Evolutionary conservation across 768 basidiomycete genomes (phyloP).

Genomic region (Cubamyces sp.): DNA sequence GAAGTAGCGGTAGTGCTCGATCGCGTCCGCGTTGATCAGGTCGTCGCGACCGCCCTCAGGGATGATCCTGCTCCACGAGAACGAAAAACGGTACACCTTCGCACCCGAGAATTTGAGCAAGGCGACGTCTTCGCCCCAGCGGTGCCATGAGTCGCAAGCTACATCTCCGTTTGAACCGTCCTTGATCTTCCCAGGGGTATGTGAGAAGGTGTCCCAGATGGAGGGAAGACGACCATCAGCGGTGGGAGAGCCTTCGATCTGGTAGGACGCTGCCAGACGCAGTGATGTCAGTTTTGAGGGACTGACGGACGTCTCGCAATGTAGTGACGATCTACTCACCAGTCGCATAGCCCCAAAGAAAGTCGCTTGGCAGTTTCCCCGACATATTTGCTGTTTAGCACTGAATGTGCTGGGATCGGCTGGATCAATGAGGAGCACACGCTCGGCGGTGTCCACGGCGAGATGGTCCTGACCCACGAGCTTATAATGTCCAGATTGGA

Average conservation of each 20-base stretch:
- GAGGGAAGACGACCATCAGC: slow-evolving; percentile 43
- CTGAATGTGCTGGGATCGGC: neutral
- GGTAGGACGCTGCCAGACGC: slow-evolving; percentile 41
- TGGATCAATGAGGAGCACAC: neutral
- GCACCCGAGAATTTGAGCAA: slow-evolving; percentile 51
- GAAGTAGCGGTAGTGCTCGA: slow-evolving; percentile 49
- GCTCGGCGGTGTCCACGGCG: neutral
- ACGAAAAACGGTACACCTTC: slow-evolving; percentile 54
- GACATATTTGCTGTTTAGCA: neutral
- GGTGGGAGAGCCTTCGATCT: slow-evolving; percentile 53
- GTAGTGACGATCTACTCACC: slow-evolving; percentile 41
- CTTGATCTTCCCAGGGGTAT: slow-evolving; percentile 45
- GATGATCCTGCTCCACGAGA: slow-evolving; percentile 59
- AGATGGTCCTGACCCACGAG: neutral
- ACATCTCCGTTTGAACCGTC: slow-evolving; percentile 49
- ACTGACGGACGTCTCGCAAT: slow-evolving; percentile 5
- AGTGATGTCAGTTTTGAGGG: neutral
- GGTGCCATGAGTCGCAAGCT: slow-evolving; percentile 50
- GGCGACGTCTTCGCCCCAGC: slow-evolving; percentile 48
- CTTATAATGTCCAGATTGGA: neutral
- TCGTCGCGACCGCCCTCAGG: slow-evolving; percentile 51
- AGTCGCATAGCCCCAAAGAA: slow-evolving; percentile 74
- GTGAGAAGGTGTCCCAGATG: slow-evolving; percentile 56
- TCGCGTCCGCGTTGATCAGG: slow-evolving; percentile 49
- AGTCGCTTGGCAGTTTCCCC: slow-evolving; percentile 51